A percentile compares a stretch with the other conserved stretches of the same genome.
phyloP scores from a whole-genome alignment of 2,329 filamentous ascomycete genomes.

The Cladosporium austrohemisphaericum region DNA sequence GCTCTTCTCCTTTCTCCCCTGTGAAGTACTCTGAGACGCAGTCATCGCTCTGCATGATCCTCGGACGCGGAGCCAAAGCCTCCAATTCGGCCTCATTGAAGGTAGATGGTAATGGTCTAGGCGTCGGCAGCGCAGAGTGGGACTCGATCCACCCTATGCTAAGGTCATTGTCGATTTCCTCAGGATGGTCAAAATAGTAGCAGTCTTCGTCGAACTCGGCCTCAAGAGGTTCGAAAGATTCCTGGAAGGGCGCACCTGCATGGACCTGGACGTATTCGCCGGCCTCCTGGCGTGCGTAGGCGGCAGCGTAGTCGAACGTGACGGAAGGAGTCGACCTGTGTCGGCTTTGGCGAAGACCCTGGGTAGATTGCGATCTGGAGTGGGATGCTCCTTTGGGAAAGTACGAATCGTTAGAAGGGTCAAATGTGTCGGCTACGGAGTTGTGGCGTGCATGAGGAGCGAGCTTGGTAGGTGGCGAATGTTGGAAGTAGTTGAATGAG shows the following conservation, averaged over 20 bases:
- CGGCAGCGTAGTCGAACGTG: slow-evolving; percentile 7
- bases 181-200: slow-evolving; percentile 42
- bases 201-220: slow-evolving; percentile 43
- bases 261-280: background rate
- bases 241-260: background rate
- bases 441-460: background rate
- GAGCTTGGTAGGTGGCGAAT: slow-evolving; percentile 7
- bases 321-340: slow-evolving; percentile 22
- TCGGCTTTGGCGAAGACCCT: slow-evolving; percentile 4
- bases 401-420: background rate
- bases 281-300: slow-evolving; percentile 5
- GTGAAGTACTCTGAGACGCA: slow-evolving; percentile 51
- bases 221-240: slow-evolving; percentile 31
- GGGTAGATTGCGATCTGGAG: background rate
- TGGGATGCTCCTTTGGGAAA: slow-evolving; percentile 4
- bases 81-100: slow-evolving; percentile 44
- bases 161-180: slow-evolving; percentile 41
- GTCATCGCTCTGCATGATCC: slow-evolving; percentile 38
- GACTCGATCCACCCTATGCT: slow-evolving; percentile 45
- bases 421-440: background rate
- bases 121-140: slow-evolving; percentile 43
- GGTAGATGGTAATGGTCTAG: slow-evolving; percentile 40
- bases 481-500: slow-evolving; percentile 4
- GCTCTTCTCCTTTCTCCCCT: slow-evolving; percentile 41
- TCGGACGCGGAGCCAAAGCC: slow-evolving; percentile 36